These are phyloP conservation scores for Cymbopogon citratus DNA, from an alignment of 176 grass and related monocot species.

Conservation along the genomic window DNA sequence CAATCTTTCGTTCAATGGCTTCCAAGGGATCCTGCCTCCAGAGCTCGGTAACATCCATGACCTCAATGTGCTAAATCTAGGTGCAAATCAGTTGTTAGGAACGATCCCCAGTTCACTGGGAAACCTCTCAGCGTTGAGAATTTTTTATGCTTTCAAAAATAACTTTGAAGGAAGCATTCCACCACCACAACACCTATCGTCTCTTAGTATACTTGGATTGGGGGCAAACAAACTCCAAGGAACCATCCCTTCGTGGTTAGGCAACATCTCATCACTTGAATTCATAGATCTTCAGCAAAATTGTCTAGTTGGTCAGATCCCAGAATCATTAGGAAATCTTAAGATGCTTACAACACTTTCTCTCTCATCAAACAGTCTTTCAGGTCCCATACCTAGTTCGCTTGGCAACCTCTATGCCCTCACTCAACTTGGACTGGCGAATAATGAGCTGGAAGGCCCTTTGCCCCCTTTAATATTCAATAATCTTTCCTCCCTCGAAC, in stretches of 20 bases:
- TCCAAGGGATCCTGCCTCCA: no score
- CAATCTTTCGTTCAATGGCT: no score
- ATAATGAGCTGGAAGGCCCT: no score
- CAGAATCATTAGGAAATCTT: neutral
- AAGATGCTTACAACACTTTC: neutral
- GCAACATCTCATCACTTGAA: neutral
- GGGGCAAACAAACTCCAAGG: neutral
- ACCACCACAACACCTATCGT: neutral
- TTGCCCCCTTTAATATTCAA: no score
- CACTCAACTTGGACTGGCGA: no score
- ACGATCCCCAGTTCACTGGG: constrained; percentile 1
- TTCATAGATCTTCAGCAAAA: neutral
- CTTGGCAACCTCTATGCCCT: no score
- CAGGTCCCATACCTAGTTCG: no score
- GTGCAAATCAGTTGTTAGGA: neutral
- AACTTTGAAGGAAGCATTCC: no score
- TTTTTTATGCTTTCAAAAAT: neutral
- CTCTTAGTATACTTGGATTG: neutral
- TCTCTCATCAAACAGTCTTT: neutral
- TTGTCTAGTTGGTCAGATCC: neutral
- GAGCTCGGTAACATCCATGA: no score
- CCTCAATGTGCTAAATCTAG: neutral
- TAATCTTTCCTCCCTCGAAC: no score
- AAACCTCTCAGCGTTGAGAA: neutral
- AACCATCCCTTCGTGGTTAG: no score